Evolutionary conservation across 1,139 yeast species (phyloP).

Genomic region (Pichia sp.): DNA sequence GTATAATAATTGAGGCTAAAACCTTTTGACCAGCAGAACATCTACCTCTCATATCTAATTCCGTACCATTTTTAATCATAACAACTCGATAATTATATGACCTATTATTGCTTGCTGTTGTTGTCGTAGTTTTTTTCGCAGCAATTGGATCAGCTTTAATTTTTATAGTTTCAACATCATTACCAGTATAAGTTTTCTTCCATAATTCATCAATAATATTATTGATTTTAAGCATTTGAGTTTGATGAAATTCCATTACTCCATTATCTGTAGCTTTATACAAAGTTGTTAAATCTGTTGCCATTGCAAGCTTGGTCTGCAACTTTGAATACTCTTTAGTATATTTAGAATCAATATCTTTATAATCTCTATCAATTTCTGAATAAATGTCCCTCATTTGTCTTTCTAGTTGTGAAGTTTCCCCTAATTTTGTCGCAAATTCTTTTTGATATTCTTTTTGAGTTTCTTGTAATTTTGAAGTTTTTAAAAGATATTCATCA

Average conservation of each 20-base stretch:
- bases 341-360: conserved; percentile 56
- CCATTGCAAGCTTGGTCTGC: conserved; percentile 72
- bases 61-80: conserved; percentile 88
- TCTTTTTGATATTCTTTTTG: conserved; percentile 57
- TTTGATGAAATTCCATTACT: conserved; percentile 85
- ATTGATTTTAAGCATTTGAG: conserved; percentile 92
- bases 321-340: conserved; percentile 69
- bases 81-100: conserved; percentile 91
- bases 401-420: conserved; percentile 73
- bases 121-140: conserved; percentile 35
- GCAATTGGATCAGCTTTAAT: conserved; percentile 63
- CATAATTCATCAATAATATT: conserved; percentile 82
- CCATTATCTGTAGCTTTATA: conserved; percentile 86
- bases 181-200: conserved; percentile 91
- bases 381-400: conserved; percentile 51
- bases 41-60: conserved; percentile 95
- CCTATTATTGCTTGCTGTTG: conserved; percentile 46
- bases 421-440: conserved; percentile 78
- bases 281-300: conserved; percentile 77
- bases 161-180: conserved; percentile 88
- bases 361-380: conserved; percentile 67
- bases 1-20: conserved; percentile 81
- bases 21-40: conserved; percentile 99
- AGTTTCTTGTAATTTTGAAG: conserved; percentile 46
- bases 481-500: conserved; percentile 55